Percentiles rank a stretch among this genome's conserved stretches.
Conservation (phyloP, 2,329 filamentous ascomycete species). For the Ophiobolus disseminans region DNA sequence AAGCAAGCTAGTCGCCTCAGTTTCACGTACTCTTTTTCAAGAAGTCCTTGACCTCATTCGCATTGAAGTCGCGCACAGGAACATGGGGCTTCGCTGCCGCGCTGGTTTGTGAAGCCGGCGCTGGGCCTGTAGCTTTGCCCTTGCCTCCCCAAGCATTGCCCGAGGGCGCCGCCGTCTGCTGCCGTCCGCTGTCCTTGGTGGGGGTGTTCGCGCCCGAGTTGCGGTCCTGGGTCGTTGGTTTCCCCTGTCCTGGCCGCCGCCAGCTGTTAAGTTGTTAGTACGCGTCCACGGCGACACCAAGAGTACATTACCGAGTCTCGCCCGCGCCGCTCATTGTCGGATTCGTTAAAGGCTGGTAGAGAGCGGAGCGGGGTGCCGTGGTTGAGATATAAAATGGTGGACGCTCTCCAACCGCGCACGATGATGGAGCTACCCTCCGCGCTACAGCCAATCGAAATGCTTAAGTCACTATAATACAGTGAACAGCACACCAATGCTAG, state of each 20-base stretch:
- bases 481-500: slow-evolving; percentile 27
- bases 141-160: slow-evolving; percentile 47
- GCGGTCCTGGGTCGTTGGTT: slow-evolving; percentile 37
- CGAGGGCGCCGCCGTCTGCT: slow-evolving; percentile 40
- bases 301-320: slow-evolving; percentile 42
- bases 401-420: slow-evolving; percentile 34
- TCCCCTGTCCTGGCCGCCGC: slow-evolving; percentile 45
- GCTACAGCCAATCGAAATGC: slow-evolving; percentile 31
- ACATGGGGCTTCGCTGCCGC: slow-evolving; percentile 40
- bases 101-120: slow-evolving; percentile 22
- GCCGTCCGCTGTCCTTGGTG: slow-evolving; percentile 41
- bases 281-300: background rate
- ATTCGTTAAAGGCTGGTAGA: slow-evolving; percentile 31
- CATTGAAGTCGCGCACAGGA: slow-evolving; percentile 53
- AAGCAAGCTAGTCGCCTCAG: background rate
- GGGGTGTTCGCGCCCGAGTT: slow-evolving; percentile 43
- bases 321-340: slow-evolving; percentile 48
- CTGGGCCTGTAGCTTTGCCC: slow-evolving; percentile 35
- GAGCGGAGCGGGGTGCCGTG: slow-evolving; percentile 35
- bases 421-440: slow-evolving; percentile 25
- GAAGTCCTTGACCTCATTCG: slow-evolving; percentile 51
- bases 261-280: slow-evolving; percentile 39
- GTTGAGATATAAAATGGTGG: slow-evolving; percentile 40
- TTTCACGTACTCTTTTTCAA: slow-evolving; percentile 49
- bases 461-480: slow-evolving; percentile 9